Evolutionary conservation across 2,329 filamentous ascomycete species (phyloP), one percentile per base, ranked within the genome.

Genomic region (Aspergillus sp.): DNA sequence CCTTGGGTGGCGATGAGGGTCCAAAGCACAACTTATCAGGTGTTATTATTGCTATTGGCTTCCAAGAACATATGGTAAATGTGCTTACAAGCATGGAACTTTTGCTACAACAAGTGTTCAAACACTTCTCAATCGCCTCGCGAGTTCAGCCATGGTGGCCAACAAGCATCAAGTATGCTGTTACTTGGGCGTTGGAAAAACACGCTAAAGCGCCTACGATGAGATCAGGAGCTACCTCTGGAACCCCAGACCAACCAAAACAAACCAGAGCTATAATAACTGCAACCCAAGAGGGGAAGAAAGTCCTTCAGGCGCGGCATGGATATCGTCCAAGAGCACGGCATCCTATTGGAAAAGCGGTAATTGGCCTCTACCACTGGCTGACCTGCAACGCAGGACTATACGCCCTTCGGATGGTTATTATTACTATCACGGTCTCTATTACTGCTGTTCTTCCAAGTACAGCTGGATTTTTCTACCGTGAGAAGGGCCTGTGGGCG

Each of bases 401-500:
- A 66, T 84, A 79, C 57, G 81, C 80, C 0, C 57, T 84, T 8
- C 79, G 82, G 2, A 78, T 84, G 72, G 80, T 84, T 0, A 64
- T 79, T 7, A 79, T 82, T 0, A 83, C 82, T 0, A 71, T 84
- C 11, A 81, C 77, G 0, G 70, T 77, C 0, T 69, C 72, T 0
- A 78, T 85, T 5, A 79, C 82, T 0, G 76, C 79, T 0, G 74
- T 75, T 0, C 72, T 85, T 4, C 79, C 80, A 0, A 67, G 70
- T 28, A 77, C 76, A 1, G 78, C 82, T 0, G 82, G 80, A 1
- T 85, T 85, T 65, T 84, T 79, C 64, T 84, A 83, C 54, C 76
- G 82, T 3, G 78, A 84, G 59, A 84, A 83, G 66, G 82, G 83
- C 0, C 72, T 85, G 0, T 85, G 83, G 83, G 81, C 74, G 0